Evolutionary conservation across 306 rosid species (phyloP), one percentile per base, ranked within the genome.

Genomic region (Gastrolobium villosum): DNA sequence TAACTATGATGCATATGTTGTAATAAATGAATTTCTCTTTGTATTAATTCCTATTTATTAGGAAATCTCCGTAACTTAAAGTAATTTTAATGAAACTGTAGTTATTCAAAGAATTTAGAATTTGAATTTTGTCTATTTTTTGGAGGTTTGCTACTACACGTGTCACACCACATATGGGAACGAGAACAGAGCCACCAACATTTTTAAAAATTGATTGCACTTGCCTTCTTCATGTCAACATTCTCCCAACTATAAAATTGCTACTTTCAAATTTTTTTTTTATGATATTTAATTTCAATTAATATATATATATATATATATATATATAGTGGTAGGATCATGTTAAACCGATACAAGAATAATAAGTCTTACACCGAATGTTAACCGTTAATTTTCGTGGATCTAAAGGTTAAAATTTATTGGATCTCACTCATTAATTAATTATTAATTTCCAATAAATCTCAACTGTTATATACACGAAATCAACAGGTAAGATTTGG

Each of bases 101-200:
- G 11, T 65, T 72, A 68, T 32, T 5, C 28, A 56, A 39, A 32
- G 65, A 20, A 14, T 61, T 67, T 69, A 3, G 15, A 37, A 65
- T 74, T 65, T 41, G 11, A 62, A n/a, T 6, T 68, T 67, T 11
- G 46, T 65, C 5, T 36, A 0, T 46, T 6, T n/a, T 66, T 50
- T 31, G 39, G 28, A 48, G 30, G 50, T 59, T 61, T 67, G 1
- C 2, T 61, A 20, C 41, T 13, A 1, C 60, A 11, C 20, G 37
- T 7, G 41, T 20, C 31, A 7, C 15, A 28, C 43, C 64, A 49
- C 77, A n/a, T 41, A 26, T 65, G 62, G 56, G 13, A 20, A 28
- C 52, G 7, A 11, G 60, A 80, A 64, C 11, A 20, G 34, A 61
- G 70, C 69, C 78, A 61, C 34, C 65, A 70, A 68, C 71, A 59